Conservation (phyloP, 148 eudicot species). For the Dysphania ambrosioides region DNA sequence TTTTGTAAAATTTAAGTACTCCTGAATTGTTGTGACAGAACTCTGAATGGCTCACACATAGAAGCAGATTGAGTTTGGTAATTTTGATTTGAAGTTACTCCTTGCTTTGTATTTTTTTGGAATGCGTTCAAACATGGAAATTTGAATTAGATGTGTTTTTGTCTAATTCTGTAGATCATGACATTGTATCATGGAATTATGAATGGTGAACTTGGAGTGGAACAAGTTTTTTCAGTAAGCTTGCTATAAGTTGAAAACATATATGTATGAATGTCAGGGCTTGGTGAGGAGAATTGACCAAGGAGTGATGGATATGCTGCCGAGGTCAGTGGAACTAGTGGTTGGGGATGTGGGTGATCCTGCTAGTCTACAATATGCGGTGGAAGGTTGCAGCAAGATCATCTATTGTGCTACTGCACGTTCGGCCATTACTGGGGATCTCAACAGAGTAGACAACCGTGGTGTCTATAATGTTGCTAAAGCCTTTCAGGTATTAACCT, state of each 20-base stretch:
- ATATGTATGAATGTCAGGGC: constrained; percentile 42
- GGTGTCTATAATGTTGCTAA: constrained; percentile 85
- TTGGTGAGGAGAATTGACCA: constrained; percentile 69
- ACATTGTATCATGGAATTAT: not conserved
- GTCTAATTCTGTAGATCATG: not conserved
- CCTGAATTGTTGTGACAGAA: too few species aligned
- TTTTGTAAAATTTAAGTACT: too few species aligned
- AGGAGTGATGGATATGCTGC: constrained; percentile 75
- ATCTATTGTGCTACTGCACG: constrained; percentile 97
- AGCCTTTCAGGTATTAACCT: constrained; percentile 70
- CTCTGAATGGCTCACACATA: too few species aligned
- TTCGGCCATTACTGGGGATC: constrained; percentile 91
- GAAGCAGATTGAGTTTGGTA: not conserved
- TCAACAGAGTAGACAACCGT: constrained; percentile 75
- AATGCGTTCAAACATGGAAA: not conserved
- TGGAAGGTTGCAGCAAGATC: constrained; percentile 82
- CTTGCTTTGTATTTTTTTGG: not conserved
- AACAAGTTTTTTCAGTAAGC: not conserved
- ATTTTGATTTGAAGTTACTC: not conserved
- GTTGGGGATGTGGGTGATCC: constrained; percentile 96
- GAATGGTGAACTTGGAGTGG: not conserved
- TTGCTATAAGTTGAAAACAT: constrained; percentile 3
- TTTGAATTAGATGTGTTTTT: not conserved
- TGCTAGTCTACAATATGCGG: constrained; percentile 50
- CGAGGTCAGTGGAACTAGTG: constrained; percentile 84